Evolutionary conservation across 306 rosid species (phyloP), one percentile per base, ranked within the genome.

Genomic region (Vigna angularis): DNA sequence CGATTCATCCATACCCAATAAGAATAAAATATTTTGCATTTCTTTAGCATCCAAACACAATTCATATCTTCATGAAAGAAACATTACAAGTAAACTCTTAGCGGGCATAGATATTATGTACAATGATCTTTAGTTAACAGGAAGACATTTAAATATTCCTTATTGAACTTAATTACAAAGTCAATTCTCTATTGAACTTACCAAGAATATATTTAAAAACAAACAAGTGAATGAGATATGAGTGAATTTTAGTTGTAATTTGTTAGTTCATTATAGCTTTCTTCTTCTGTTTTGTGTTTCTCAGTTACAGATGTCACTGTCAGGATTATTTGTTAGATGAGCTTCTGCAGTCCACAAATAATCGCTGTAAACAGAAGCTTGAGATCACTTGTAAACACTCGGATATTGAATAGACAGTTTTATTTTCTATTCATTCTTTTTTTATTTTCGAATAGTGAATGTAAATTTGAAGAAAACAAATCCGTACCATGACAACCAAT

Each of bases 401-500:
- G 10, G 13, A 42, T 42, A 42, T 42, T 42, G 12, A 42, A 42
- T 42, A 42, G 13, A 42, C 12, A 9, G 47, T 42, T 42, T 30
- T 30, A 30, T 30, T 30, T 9, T 42, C 13, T 42, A 0, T 30
- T 0, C 34, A 30, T 30, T 30, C 4, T 30, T 30, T 30, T 30
- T 3, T 4, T 3, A 2, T 40, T 40, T 40, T 7, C 11, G 9
- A 40, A 42, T 42, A 42, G 47, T 42, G n/a, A 51, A 44, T 26
- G 68, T 42, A 68, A 67, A 67, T 17, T 67, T 28, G 26, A 68
- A 26, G 68, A 77, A 57, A 56, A 16, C 18, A 74, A 73, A 72
- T 26, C 32, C 40, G 47, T 79, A 79, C 83, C 77, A 36, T 82
- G 86, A 81, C 75, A 62, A 36, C 88, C 89, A 44, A 78, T 73